Conservation (phyloP, 352 stramenopile species). For the Nothophytophthora sp. region DNA sequence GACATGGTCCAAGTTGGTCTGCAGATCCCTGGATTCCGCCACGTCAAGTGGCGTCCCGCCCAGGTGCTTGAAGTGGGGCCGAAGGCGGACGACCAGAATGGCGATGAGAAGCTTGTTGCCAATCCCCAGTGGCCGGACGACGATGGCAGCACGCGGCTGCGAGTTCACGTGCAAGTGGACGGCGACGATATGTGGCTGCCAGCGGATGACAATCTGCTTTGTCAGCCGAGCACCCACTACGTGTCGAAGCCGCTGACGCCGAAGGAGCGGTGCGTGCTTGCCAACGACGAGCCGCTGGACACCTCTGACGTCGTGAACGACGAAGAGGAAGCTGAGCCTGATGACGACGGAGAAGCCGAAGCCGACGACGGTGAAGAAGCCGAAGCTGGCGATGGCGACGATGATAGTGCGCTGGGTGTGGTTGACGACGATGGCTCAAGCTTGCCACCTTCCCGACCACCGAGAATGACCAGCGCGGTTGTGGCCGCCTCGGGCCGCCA, state of each 20-base stretch:
- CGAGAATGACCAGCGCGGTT: neutral
- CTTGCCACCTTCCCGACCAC: conserved; percentile 2
- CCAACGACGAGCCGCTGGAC: conserved; percentile 9
- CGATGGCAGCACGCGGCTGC: neutral
- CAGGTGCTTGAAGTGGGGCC: conserved; percentile 17
- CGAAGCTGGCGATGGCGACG: neutral
- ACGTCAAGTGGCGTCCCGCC: conserved; percentile 24
- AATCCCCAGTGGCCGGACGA: too few species aligned
- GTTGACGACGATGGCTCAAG: neutral
- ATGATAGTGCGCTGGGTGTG: neutral
- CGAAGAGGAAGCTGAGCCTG: neutral
- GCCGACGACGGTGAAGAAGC: neutral
- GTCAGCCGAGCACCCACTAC: conserved; percentile 8
- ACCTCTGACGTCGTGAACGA: neutral
- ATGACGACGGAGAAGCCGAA: conserved; percentile 1
- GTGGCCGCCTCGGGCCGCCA: neutral
- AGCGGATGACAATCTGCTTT: conserved; percentile 19
- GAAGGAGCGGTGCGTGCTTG: conserved; percentile 7
- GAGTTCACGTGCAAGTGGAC: neutral
- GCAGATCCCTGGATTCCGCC: conserved; percentile 9
- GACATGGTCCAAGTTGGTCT: conserved; percentile 20
- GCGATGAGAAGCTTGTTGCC: conserved; percentile 4
- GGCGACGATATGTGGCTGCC: conserved; percentile 20
- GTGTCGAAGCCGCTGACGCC: conserved; percentile 14
- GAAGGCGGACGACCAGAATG: neutral